Evolutionary conservation across 208 protist genomes (phyloP), one percentile per base, ranked within the genome.

Genomic region (Willaertia magna): DNA sequence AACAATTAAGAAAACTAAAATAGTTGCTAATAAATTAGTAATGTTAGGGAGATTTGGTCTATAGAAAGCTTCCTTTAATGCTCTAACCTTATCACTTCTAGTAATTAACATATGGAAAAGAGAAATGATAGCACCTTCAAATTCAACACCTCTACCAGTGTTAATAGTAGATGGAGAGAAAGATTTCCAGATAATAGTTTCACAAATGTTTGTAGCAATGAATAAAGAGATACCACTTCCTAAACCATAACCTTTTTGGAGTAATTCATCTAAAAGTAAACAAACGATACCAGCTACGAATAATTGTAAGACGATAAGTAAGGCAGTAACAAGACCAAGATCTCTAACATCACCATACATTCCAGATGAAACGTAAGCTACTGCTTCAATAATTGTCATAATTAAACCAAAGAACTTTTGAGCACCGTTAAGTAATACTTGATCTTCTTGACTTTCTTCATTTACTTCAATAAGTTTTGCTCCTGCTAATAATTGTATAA

Each of bases 201-300:
- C 98, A 92, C 99, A 99, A 82, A 99, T 98, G 92, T 99, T 99
- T 75, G 98, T 99, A 52, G 98, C 97, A 89, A 99, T 99, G 93
- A 99, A 99, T 43, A 99, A 93, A 9, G 98, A 99, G 49, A 99
- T 99, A 88, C 98, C 99, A 51, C 94, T 97, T 83, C 98, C 98
- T 49, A 99, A 93, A 85, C 99, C 98, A 93, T 99, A 99, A 40
- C 98, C 98, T 89, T 99, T 99, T 90, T 99, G 96, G 79, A 99
- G 87, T 2, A 99, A 91, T 91, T 99, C 98, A 89, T 99, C 98
- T 1, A 99, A 91, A 20, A 99, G 89, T 85, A 99, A 95, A 88
- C 99, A 98, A 88, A 99, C 96, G 51, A 99, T 89, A 78, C 97
- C 99, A 44, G 98, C 93, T 75, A 97, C 74, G 88, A 98, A 92